Base-by-base conservation (phyloP, 257 asterid species). In the Solanum ahanhuiri region DNA sequence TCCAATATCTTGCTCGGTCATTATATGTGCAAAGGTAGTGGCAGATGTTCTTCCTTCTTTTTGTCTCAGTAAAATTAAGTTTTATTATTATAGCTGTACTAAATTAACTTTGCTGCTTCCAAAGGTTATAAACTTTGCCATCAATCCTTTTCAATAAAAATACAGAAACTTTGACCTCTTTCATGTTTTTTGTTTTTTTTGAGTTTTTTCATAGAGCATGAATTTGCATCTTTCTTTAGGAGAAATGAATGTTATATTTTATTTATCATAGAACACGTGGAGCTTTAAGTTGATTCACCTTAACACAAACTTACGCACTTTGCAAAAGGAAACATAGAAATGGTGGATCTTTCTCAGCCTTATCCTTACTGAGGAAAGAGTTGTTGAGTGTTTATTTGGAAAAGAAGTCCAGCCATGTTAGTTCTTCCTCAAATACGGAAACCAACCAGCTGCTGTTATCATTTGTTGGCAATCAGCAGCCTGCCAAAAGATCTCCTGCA, bases 381-480 rank as follows among this genome's bases (percentile, higher is more conserved):
- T 88, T 92, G 89, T 94, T 90, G 81, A 94, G 92, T 86, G 93
- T 90, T 86, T 93, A 89, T 84, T 86, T 93, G 83, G 92, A 77
- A 25, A 91, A 91, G 92, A 93, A 89, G 87, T 87, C 95, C 43
- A 92, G 93, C 43, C 58, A 71, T 58, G 88, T 88, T 83, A 95
- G 85, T 84, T 85, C 95, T 67, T 89, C 94, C 85, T 89, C 93
- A 71, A 87, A 87, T 88, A 90, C 87, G 58, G 97, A 91, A 79
- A 88, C 90, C 70, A 96, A 94, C 89, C 88, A 94, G 31, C 91
- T 92, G 86, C 91, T 96, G 75, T 87, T 96, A 88, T 92, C 96
- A 23, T 96, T 96, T 88, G 93, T 94, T 91, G 89, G 92, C 89
- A 92, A 81, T 88, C 93, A 93, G 60, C 89, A 91, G 86, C 89